Base-by-base conservation (phyloP, 176 grass and related monocot genomes). In the Chloris gayana region DNA sequence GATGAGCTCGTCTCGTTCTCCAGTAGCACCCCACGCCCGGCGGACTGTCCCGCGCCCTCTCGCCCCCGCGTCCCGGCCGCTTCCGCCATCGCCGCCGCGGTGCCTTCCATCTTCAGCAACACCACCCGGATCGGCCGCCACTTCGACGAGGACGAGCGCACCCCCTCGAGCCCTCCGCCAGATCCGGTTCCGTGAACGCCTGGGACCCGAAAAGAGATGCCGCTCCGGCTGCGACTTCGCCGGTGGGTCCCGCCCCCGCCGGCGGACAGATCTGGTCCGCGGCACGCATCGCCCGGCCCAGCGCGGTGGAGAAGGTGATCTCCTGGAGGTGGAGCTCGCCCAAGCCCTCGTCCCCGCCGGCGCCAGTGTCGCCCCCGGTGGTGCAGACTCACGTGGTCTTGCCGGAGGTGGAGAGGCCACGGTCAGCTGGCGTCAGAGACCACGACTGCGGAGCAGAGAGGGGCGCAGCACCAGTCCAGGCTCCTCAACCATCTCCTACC, bases 91-190 rank as follows among this genome's bases (percentile, higher is more conserved):
- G 83, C 65, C 14, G 64, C 89, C 8, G 73, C 64, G 41, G 84
- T 64, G 31, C 88, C 67, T 31, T 82, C 86, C 61, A 88, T 94
- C 72, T 88, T 91, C 76, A 78, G 80, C 17, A 82, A 80, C 25
- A 56, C 85, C 9, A 75, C 85, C 22, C 82, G 84, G 66, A 93
- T 94, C 73, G 95, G 96, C 35, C 90, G 88, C 67, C 92, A 99
- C 84, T 99, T 99, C 51, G 96, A 99, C 59, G 96, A 99, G 87
- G 96, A 99, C 68, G 96, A 95, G 90, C 96, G 96, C 74, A 95
- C 88, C 22, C 96, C 96, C 26, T 95, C 75, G 96, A 99, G 74
- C 76, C 85, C 14, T 72, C 82, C 18, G 11, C 70, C 78, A 94
- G 92, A 94, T 94, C 89, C 60, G 88, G 59, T 35, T 7, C 86